Evolutionary conservation across 495 filamentous ascomycete species (phyloP).

Genomic region (Trichoderma erinaceum): DNA sequence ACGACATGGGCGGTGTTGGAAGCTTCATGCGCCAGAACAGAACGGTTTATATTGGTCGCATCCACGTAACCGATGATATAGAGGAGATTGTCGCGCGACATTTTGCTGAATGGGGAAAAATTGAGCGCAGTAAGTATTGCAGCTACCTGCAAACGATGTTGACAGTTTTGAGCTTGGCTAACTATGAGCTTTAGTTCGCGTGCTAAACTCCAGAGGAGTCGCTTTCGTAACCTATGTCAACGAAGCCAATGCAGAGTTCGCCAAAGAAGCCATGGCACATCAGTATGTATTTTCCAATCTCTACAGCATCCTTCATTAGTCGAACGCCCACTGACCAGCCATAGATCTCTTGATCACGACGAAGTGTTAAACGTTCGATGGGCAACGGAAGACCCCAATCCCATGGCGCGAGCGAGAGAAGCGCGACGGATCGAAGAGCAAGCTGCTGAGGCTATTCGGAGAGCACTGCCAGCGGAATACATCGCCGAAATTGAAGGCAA

Average conservation of each 20-base stretch:
- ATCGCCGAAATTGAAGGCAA: conserved; percentile 90
- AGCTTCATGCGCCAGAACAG: conserved; percentile 85
- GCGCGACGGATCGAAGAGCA: conserved; percentile 88
- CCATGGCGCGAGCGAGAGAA: conserved; percentile 88
- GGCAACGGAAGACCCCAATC: conserved; percentile 96
- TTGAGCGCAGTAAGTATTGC: conserved; percentile 57
- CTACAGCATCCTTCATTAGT: conserved; percentile 51
- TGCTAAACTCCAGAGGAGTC: conserved; percentile 86
- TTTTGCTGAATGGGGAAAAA: conserved; percentile 88
- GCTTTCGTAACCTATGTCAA: conserved; percentile 87
- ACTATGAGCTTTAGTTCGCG: conserved; percentile 41
- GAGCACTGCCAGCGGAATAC: conserved; percentile 85
- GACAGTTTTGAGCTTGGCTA: conserved; percentile 17
- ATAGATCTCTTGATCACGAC: conserved; percentile 61
- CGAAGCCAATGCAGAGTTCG: conserved; percentile 82
- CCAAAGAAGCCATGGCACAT: conserved; percentile 82
- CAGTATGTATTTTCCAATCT: conserved; percentile 49
- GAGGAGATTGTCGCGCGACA: conserved; percentile 93
- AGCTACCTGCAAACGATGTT: conserved; percentile 25
- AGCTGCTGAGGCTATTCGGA: conserved; percentile 90
- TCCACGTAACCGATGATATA: conserved; percentile 95
- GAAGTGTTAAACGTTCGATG: conserved; percentile 95
- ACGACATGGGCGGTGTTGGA: conserved; percentile 95
- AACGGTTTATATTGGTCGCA: conserved; percentile 86
- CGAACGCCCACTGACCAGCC: conserved; percentile 57